Percentiles rank a stretch among this genome's conserved stretches.
phyloP scores from a whole-genome alignment of 129 eudicot species.

The Tagetes erecta region DNA sequence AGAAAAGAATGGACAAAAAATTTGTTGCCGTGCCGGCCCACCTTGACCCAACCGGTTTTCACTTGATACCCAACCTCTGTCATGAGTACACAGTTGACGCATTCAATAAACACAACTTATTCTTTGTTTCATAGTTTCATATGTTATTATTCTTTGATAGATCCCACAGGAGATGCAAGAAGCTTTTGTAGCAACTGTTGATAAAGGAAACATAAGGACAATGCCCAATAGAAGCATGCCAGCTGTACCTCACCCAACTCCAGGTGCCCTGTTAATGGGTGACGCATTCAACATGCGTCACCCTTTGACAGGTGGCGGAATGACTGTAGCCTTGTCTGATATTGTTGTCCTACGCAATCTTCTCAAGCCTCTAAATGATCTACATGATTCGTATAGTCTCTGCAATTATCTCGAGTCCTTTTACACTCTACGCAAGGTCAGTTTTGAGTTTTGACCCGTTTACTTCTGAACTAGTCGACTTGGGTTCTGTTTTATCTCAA shows the following conservation, averaged over 20 bases:
- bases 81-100: too few relatives aligned
- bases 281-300: conserved; percentile 93
- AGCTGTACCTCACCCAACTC: conserved; percentile 83
- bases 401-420: conserved; percentile 87
- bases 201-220: conserved; percentile 68
- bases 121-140: too few relatives aligned
- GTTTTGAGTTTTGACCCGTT: too few relatives aligned
- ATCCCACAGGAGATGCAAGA: conserved; percentile 63
- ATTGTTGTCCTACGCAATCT: conserved; percentile 73
- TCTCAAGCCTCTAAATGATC: conserved; percentile 63
- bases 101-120: too few relatives aligned
- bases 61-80: too few relatives aligned
- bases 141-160: conserved; percentile 20
- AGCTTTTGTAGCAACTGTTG: conserved; percentile 61
- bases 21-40: too few relatives aligned
- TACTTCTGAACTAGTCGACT: background rate
- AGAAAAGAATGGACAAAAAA: too few relatives aligned
- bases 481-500: background rate
- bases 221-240: conserved; percentile 98
- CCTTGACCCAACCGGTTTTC: too few relatives aligned
- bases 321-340: conserved; percentile 94
- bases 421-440: conserved; percentile 80
- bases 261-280: conserved; percentile 84
- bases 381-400: conserved; percentile 64
- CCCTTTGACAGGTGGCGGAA: conserved; percentile 91